Percentiles rank a stretch among this genome's conserved stretches.
phyloP scores from a whole-genome alignment of 2,329 filamentous ascomycete species.

The Fusarium secorum region DNA sequence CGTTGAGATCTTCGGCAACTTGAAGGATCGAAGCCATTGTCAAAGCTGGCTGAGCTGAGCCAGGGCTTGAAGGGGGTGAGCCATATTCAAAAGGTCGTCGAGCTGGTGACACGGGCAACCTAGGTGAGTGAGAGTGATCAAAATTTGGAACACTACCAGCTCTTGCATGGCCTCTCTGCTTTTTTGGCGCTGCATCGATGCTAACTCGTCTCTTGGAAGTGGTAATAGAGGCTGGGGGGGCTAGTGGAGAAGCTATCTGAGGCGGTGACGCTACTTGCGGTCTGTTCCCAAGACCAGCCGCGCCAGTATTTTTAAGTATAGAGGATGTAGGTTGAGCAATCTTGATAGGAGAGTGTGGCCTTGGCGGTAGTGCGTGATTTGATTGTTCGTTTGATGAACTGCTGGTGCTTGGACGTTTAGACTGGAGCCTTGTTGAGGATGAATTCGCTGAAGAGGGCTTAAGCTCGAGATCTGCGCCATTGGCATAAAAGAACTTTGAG shows the following conservation, averaged over 20 bases:
- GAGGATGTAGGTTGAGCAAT: conserved; percentile 34
- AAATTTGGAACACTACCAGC: conserved; percentile 50
- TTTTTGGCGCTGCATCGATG: conserved; percentile 50
- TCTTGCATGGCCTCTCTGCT: conserved; percentile 51
- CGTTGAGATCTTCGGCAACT: conserved; percentile 60
- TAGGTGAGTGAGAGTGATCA: conserved; percentile 49
- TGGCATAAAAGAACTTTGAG: conserved; percentile 79
- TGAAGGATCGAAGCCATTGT: conserved; percentile 65
- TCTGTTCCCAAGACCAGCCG: conserved; percentile 37
- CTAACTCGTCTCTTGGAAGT: conserved; percentile 53
- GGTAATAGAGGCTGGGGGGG: conserved; percentile 42
- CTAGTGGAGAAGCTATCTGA: conserved; percentile 46
- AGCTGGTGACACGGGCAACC: conserved; percentile 44
- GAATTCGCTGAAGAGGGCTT: conserved; percentile 55
- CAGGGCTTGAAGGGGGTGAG: conserved; percentile 49
- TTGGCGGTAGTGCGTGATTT: conserved; percentile 43
- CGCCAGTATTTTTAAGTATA: conserved; percentile 31
- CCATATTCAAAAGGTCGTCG: conserved; percentile 47
- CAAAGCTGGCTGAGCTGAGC: conserved; percentile 47
- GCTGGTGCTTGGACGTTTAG: conserved; percentile 51
- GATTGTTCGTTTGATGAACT: conserved; percentile 36
- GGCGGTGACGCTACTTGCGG: conserved; percentile 49
- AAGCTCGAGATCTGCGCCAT: conserved; percentile 63
- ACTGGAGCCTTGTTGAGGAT: conserved; percentile 52
- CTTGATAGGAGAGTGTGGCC: conserved; percentile 63